phyloP scores from a whole-genome alignment of 176 grass and related monocot genomes.

The Aegilops sharonensis region DNA sequence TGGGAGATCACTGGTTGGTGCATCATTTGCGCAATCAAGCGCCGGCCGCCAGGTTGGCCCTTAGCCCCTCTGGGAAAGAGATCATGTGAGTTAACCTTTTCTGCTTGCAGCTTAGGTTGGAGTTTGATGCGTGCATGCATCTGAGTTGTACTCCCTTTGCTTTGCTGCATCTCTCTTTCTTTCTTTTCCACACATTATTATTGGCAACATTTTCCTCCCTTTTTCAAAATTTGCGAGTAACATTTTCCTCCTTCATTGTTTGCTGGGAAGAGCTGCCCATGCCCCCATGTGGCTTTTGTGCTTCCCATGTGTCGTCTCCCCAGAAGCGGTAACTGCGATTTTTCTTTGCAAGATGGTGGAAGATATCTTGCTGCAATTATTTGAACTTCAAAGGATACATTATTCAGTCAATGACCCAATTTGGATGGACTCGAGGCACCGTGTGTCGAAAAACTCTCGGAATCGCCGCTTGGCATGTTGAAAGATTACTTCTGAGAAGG shows the following conservation, averaged over 20 bases:
- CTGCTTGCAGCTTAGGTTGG: background rate
- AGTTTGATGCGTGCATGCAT: conserved; percentile 32
- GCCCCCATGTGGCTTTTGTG: background rate
- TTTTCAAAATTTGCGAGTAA: background rate
- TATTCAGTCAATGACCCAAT: background rate
- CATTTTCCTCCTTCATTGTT: background rate
- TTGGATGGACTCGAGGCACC: background rate
- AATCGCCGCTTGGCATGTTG: background rate
- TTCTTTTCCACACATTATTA: background rate
- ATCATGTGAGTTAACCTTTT: conserved; percentile 7
- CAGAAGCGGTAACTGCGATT: background rate
- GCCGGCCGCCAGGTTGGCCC: background rate
- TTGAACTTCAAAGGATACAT: background rate
- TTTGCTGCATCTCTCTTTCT: background rate
- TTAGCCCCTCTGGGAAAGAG: background rate
- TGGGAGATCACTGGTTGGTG: conserved; percentile 6
- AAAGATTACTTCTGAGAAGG: background rate
- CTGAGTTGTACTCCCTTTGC: background rate
- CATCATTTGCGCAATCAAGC: conserved; percentile 20
- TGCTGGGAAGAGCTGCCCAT: background rate
- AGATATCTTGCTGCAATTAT: background rate
- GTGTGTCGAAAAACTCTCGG: background rate
- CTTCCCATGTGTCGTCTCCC: background rate
- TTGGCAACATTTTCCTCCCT: background rate
- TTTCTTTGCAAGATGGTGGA: background rate